Conservation (phyloP, 148 eudicot genomes). For the Camellia japonica region DNA sequence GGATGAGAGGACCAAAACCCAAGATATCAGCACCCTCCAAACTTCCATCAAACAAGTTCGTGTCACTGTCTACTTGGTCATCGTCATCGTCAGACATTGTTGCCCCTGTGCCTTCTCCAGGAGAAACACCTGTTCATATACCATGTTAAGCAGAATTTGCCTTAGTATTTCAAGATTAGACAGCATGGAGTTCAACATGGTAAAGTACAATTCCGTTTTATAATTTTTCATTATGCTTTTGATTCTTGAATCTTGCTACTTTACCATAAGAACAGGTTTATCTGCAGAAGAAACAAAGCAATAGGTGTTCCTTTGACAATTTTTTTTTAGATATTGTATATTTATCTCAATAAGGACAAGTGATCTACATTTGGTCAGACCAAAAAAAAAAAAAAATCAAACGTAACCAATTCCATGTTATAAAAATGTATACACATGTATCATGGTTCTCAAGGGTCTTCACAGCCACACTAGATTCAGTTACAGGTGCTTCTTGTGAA, state of each 20-base stretch:
- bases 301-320: too few relatives aligned
- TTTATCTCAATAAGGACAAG: not conserved
- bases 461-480: not conserved
- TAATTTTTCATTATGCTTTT: not conserved
- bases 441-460: not conserved
- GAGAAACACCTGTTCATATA: conserved; percentile 56
- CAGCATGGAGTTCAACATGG: not conserved
- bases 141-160: not conserved
- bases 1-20: conserved; percentile 64
- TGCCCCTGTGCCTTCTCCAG: conserved; percentile 63
- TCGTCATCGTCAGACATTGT: conserved; percentile 65
- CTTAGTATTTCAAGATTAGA: not conserved
- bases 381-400: too few relatives aligned
- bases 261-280: not conserved
- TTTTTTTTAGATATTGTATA: not conserved
- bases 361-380: too few relatives aligned
- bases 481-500: not conserved
- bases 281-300: not conserved
- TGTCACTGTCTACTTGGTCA: conserved; percentile 48
- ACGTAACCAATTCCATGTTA: too few relatives aligned
- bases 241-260: not conserved
- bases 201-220: not conserved
- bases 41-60: conserved; percentile 51
- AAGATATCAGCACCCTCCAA: conserved; percentile 45
- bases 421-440: too few relatives aligned